Percentiles rank a stretch among this genome's conserved stretches.
These are phyloP conservation scores for Leptographium flavum DNA, from an alignment of 2,329 filamentous ascomycete species.

Conservation along the genomic window DNA sequence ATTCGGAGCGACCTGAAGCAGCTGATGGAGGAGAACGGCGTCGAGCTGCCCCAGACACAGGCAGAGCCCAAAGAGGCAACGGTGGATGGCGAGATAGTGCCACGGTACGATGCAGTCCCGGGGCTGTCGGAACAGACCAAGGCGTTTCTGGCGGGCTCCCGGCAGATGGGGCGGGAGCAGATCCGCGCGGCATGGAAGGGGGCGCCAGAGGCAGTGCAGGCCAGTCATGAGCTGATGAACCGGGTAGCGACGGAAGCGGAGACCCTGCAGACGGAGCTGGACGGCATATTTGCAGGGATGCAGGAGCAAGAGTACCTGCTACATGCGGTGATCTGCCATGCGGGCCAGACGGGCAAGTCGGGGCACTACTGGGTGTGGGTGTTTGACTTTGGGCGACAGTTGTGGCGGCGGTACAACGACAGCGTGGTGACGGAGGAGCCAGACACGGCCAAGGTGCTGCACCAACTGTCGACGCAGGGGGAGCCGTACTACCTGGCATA, in stretches of 20 bases:
- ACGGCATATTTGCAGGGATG: slow-evolving; percentile 46
- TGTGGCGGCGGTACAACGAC: slow-evolving; percentile 95
- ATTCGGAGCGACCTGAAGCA: slow-evolving; percentile 8
- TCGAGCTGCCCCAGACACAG: slow-evolving; percentile 9
- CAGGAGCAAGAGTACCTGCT: slow-evolving; percentile 60
- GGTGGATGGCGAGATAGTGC: not conserved
- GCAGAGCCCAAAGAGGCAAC: not conserved
- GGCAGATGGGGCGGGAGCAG: not conserved
- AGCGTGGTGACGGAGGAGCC: slow-evolving; percentile 57
- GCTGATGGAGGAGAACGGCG: slow-evolving; percentile 21
- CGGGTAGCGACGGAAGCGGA: slow-evolving; percentile 2
- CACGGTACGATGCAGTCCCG: not conserved
- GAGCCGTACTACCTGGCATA: slow-evolving; percentile 42
- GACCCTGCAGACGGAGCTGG: slow-evolving; percentile 20
- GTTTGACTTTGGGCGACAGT: slow-evolving; percentile 63
- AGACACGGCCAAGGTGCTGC: slow-evolving; percentile 56
- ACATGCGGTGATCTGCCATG: slow-evolving; percentile 87
- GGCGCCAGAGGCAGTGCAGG: not conserved
- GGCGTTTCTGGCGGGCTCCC: slow-evolving; percentile 1
- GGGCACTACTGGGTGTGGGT: slow-evolving; percentile 98
- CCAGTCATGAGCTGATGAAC: slow-evolving; percentile 1
- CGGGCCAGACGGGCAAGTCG: slow-evolving; percentile 47
- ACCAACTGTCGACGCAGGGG: slow-evolving; percentile 49
- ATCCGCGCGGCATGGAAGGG: slow-evolving; percentile 2
- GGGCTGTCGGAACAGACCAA: not conserved